Conservation (phyloP, 2,329 filamentous ascomycete species). For the Shiraia sp. region DNA sequence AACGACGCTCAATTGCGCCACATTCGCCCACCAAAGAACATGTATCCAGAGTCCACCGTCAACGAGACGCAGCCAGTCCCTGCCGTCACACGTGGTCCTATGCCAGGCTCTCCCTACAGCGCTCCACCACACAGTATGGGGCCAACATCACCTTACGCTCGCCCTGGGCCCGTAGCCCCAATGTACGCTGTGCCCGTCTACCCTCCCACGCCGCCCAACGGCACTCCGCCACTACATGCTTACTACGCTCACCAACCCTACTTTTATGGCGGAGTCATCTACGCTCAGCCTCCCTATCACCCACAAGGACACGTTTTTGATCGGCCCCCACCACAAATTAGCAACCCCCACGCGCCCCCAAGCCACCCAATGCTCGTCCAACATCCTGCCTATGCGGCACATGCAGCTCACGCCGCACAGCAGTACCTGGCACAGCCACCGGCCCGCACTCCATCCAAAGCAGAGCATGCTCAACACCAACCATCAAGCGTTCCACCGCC, state of each 20-base stretch:
- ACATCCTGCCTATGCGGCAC: conserved; percentile 30
- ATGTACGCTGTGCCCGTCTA: conserved; percentile 47
- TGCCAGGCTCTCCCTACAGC: conserved; percentile 61
- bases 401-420: conserved; percentile 36
- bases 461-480: conserved; percentile 46
- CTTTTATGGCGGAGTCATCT: conserved; percentile 39
- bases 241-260: conserved; percentile 42
- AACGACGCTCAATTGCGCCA: conserved; percentile 77
- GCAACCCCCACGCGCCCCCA: conserved; percentile 44
- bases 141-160: conserved; percentile 57
- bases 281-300: conserved; percentile 35
- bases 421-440: conserved; percentile 44
- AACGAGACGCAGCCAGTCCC: conserved; percentile 82
- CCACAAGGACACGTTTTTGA: conserved; percentile 30
- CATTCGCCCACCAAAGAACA: conserved; percentile 86
- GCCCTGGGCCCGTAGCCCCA: conserved; percentile 46
- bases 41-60: conserved; percentile 96
- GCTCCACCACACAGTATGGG: conserved; percentile 56
- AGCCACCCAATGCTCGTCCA: conserved; percentile 33
- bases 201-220: conserved; percentile 48
- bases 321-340: conserved; percentile 45
- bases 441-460: conserved; percentile 46
- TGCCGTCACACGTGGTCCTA: conserved; percentile 75
- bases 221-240: conserved; percentile 48
- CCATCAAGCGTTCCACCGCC: conserved; percentile 34